These are phyloP conservation scores for Tolypocladium endophyticum DNA, from an alignment of 2,329 filamentous ascomycete species.

Conservation along the genomic window DNA sequence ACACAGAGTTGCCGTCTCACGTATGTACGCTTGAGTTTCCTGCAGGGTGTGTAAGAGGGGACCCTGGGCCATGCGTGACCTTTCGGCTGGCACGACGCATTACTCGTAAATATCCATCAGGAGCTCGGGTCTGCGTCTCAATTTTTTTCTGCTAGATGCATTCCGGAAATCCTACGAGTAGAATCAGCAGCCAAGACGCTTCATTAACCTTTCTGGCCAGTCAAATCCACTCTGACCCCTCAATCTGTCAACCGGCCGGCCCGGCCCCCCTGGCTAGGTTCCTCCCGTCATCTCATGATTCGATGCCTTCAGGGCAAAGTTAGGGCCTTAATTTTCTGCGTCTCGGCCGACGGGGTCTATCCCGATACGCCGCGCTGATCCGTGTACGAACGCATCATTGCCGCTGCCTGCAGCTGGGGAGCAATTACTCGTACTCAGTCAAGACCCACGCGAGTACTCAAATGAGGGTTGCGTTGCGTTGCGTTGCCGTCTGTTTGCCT, in stretches of 20 bases:
- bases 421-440: not conserved
- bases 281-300: not conserved
- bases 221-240: not conserved
- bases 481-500: not conserved
- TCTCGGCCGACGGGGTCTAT: not conserved
- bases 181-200: too few relatives aligned
- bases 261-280: not conserved
- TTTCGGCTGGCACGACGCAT: too few relatives aligned
- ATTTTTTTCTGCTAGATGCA: not conserved
- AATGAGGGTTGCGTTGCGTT: not conserved
- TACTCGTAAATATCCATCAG: too few relatives aligned
- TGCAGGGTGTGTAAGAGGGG: not conserved
- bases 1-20: not conserved
- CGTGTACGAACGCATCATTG: not conserved
- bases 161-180: too few relatives aligned
- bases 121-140: not conserved
- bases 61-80: not conserved
- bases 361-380: not conserved
- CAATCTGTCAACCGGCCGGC: not conserved
- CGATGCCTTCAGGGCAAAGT: not conserved
- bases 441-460: not conserved
- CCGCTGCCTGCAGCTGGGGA: not conserved
- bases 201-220: too few relatives aligned
- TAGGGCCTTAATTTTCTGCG: not conserved
- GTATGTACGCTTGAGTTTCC: not conserved